phyloP scores from a whole-genome alignment of 1,284 basidiomycete genomes.

The Erythrobasidium hasegawianum region DNA sequence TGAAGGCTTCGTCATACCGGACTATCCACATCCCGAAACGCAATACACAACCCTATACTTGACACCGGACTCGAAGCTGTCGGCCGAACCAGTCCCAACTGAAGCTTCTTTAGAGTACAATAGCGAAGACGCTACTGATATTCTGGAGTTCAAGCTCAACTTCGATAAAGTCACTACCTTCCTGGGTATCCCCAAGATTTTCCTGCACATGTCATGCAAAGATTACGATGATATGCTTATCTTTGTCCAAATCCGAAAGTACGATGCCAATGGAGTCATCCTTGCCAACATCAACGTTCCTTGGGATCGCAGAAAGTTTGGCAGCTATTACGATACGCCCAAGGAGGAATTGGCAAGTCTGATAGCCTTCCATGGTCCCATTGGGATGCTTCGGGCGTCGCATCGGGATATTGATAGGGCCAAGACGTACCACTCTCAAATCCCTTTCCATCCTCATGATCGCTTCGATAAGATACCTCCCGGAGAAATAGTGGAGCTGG shows the following conservation, averaged over 20 bases:
- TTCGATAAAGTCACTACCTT: no score
- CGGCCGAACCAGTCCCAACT: no score
- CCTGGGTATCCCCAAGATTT: constrained; percentile 39
- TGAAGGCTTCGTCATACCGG: no score
- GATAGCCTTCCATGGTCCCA: constrained; percentile 5
- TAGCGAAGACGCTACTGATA: no score
- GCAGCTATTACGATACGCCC: not conserved
- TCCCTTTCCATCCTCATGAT: constrained; percentile 34
- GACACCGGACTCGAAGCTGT: no score
- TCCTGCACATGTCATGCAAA: constrained; percentile 41
- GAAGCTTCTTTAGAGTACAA: no score
- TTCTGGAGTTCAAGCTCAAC: no score
- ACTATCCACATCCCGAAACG: no score
- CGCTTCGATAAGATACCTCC: constrained; percentile 22
- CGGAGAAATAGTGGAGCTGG: constrained; percentile 42
- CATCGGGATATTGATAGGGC: constrained; percentile 41
- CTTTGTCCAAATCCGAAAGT: constrained; percentile 42
- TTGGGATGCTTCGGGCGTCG: constrained; percentile 44
- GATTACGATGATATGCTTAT: no score
- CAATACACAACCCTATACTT: no score
- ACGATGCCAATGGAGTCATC: constrained; percentile 38
- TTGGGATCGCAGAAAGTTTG: constrained; percentile 25
- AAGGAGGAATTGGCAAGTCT: not conserved
- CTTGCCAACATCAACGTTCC: constrained; percentile 30
- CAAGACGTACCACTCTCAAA: no score